Percentiles rank a stretch among this genome's conserved stretches.
phyloP scores from a whole-genome alignment of 2,329 filamentous ascomycete species.

The Penicillium digitatum region DNA sequence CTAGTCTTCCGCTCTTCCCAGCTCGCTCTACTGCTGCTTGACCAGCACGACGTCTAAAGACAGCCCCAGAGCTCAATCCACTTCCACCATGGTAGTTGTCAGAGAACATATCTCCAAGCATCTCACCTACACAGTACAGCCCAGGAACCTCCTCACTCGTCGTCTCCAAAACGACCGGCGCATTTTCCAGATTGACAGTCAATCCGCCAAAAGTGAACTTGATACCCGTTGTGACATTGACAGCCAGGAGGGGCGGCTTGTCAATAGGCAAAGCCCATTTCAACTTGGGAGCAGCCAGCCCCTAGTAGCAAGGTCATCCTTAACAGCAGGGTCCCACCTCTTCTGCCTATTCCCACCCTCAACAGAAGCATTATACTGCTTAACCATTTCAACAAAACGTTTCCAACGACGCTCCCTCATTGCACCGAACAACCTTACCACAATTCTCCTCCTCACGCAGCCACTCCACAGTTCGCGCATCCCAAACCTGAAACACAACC shows the following conservation, averaged over 20 bases:
- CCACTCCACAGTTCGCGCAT: conserved; percentile 50
- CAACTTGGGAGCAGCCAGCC: conserved; percentile 54
- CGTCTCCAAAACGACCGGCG: conserved; percentile 49
- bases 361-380: conserved; percentile 58
- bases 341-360: conserved; percentile 44
- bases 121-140: conserved; percentile 61
- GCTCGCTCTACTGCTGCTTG: conserved; percentile 19
- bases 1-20: neutral
- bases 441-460: conserved; percentile 61
- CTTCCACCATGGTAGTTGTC: conserved; percentile 62
- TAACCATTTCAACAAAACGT: conserved; percentile 52
- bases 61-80: conserved; percentile 57
- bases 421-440: conserved; percentile 53
- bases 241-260: conserved; percentile 57
- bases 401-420: conserved; percentile 50
- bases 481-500: conserved; percentile 63
- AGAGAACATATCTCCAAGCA: conserved; percentile 63
- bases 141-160: conserved; percentile 50
- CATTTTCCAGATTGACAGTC: conserved; percentile 53
- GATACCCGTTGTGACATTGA: conserved; percentile 62
- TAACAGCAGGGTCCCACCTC: conserved; percentile 58
- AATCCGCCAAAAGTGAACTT: conserved; percentile 68
- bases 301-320: conserved; percentile 51
- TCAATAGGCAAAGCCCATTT: conserved; percentile 63
- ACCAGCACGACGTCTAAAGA: conserved; percentile 50